Conservation (phyloP, 345 rosid genomes). For the Acer negundo region DNA sequence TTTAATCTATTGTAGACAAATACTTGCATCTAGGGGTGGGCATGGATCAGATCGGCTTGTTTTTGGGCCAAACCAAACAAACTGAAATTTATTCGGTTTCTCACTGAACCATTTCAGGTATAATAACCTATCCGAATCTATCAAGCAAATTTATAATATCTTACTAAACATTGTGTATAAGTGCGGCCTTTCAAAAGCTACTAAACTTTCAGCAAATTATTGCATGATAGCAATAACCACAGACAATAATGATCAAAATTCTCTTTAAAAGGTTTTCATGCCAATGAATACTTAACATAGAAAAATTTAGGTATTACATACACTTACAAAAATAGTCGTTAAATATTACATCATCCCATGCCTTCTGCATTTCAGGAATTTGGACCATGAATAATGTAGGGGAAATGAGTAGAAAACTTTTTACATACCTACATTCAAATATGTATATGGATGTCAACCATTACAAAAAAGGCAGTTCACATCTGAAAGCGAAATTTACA, state of each 20-base stretch:
- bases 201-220: background rate
- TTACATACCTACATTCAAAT: background rate
- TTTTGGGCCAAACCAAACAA: no score
- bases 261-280: background rate
- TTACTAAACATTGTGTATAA: background rate
- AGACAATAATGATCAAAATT: background rate
- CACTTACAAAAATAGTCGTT: background rate
- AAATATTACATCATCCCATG: background rate
- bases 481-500: constrained; percentile 18
- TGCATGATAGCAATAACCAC: background rate
- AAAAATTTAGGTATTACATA: background rate
- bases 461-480: constrained; percentile 18
- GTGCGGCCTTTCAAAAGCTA: background rate
- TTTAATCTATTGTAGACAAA: background rate
- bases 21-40: background rate
- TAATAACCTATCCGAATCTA: background rate
- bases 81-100: no score
- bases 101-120: no score
- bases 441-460: constrained; percentile 6
- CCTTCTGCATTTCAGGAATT: constrained; percentile 9
- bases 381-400: background rate
- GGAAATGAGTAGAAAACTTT: constrained; percentile 1
- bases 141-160: background rate
- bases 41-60: no score
- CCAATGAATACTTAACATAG: background rate